Evolutionary conservation across 2,329 filamentous ascomycete species (phyloP).

Genomic region (Venturia carpophila): DNA sequence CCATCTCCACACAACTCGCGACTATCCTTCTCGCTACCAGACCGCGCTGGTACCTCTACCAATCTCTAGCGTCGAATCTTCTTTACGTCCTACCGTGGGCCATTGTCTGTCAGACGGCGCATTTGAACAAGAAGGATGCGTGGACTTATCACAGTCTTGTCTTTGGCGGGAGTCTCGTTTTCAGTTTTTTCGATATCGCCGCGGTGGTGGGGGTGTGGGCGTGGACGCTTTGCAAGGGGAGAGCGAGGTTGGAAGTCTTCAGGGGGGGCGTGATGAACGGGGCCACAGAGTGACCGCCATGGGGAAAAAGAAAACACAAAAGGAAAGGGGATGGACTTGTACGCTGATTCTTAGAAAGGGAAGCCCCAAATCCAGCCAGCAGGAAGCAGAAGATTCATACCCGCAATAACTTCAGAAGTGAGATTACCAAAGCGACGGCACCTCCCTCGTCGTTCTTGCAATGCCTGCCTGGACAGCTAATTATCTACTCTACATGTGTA

Average conservation of each 20-base stretch:
- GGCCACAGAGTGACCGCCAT: not conserved
- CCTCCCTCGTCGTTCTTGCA: no score
- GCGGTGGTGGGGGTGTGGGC: constrained; percentile 46
- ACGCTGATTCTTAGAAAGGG: no score
- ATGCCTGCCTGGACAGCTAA: no score
- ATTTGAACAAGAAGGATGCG: constrained; percentile 42
- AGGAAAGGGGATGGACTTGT: not conserved
- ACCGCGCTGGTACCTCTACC: constrained; percentile 60
- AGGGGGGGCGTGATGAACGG: not conserved
- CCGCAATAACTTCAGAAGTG: no score
- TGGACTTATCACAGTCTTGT: constrained; percentile 61
- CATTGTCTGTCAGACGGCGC: constrained; percentile 44
- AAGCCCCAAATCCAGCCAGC: no score
- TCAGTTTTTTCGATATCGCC: constrained; percentile 52
- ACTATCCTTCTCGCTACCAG: constrained; percentile 56
- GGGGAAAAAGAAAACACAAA: not conserved
- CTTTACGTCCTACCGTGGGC: constrained; percentile 65
- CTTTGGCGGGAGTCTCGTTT: constrained; percentile 61
- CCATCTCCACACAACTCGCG: constrained; percentile 56
- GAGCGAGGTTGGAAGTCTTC: not conserved
- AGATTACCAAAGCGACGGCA: no score
- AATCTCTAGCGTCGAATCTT: constrained; percentile 59
- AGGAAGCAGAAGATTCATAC: no score
- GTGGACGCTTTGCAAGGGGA: constrained; percentile 37
- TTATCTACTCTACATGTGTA: no score